phyloP scores from a whole-genome alignment of 306 rosid species.

The Cicer chorassanicum region DNA sequence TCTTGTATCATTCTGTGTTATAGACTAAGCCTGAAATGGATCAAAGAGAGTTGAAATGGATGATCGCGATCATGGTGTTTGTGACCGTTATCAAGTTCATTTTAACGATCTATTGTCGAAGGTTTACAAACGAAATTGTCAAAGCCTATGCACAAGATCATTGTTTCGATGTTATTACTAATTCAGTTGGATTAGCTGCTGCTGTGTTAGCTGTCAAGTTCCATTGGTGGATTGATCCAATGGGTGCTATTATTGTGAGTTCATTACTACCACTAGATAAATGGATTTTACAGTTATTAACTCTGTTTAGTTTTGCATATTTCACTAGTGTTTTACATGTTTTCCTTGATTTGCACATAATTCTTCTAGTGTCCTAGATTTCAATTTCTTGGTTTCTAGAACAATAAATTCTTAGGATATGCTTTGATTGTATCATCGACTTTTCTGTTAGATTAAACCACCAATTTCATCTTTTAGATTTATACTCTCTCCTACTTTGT shows the following conservation, averaged over 20 bases:
- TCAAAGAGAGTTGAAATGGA: slow-evolving; percentile 51
- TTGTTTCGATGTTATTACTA: slow-evolving; percentile 78
- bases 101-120: slow-evolving; percentile 74
- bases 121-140: slow-evolving; percentile 74
- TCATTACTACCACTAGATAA: slow-evolving; percentile 27
- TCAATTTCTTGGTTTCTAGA: background rate
- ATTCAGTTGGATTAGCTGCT: slow-evolving; percentile 79
- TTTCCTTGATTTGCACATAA: slow-evolving; percentile 8
- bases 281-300: background rate
- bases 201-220: slow-evolving; percentile 70
- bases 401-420: background rate
- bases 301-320: slow-evolving; percentile 1
- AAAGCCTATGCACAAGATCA: slow-evolving; percentile 84
- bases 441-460: background rate
- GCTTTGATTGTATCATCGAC: background rate
- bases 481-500: background rate
- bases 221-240: slow-evolving; percentile 79
- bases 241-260: slow-evolving; percentile 81
- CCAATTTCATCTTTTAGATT: too few relatives aligned
- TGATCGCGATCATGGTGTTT: slow-evolving; percentile 64
- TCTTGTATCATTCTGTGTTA: slow-evolving; percentile 18
- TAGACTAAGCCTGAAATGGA: slow-evolving; percentile 56
- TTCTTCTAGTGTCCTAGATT: background rate
- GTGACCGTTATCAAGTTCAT: slow-evolving; percentile 77
- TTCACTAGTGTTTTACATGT: background rate